Evolutionary conservation across 805 yeast species (phyloP).

Genomic region (Candida odintsovae): DNA sequence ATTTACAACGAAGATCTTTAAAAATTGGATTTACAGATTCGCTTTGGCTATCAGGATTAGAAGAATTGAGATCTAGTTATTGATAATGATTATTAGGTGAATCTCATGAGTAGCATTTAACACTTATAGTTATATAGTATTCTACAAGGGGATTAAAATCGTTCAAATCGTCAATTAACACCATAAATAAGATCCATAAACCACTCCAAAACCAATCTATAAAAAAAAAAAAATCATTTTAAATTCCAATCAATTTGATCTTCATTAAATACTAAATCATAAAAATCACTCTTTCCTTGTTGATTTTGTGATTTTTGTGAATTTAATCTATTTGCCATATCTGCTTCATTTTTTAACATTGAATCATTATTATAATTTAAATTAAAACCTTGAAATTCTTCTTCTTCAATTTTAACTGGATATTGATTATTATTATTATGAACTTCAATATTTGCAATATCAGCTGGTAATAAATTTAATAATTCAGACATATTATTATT

Average conservation of each 20-base stretch:
- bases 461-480: constrained; percentile 20
- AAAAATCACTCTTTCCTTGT: not conserved
- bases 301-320: not conserved
- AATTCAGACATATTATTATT: constrained; percentile 17
- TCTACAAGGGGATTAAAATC: too few relatives aligned
- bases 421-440: not conserved
- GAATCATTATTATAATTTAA: not conserved
- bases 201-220: too few relatives aligned
- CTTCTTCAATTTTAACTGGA: not conserved
- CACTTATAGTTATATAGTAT: too few relatives aligned
- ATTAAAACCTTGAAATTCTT: not conserved
- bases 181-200: too few relatives aligned
- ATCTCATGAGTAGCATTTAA: too few relatives aligned
- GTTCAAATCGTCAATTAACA: not conserved
- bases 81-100: too few relatives aligned
- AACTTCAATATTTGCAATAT: constrained; percentile 17
- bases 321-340: not conserved
- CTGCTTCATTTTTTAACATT: not conserved
- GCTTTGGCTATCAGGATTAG: too few relatives aligned
- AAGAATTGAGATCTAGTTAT: too few relatives aligned
- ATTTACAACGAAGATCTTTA: too few relatives aligned
- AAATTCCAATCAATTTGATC: not conserved
- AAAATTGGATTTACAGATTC: too few relatives aligned
- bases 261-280: not conserved
- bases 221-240: too few relatives aligned